These are phyloP conservation scores for Aureobasidium sp. DNA, from an alignment of 2,329 filamentous ascomycete species.

Conservation along the genomic window DNA sequence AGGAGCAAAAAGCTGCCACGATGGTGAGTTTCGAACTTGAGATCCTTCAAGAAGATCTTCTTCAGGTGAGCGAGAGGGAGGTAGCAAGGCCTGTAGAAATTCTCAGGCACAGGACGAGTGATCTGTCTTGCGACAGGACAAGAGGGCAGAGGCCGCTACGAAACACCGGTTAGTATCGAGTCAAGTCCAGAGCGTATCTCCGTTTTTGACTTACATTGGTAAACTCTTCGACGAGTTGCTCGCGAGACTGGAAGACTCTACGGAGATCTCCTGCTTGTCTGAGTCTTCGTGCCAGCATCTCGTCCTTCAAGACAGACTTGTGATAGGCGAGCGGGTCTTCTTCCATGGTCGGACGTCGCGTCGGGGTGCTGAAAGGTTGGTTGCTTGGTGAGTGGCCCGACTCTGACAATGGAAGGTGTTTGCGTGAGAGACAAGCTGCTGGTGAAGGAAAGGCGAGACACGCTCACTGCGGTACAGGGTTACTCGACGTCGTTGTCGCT, in stretches of 20 bases:
- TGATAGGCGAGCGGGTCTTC: background rate
- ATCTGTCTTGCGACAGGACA: background rate
- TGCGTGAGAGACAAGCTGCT: background rate
- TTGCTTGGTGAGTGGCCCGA: background rate
- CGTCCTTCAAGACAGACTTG: background rate
- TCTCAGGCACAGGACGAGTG: background rate
- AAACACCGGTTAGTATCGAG: background rate
- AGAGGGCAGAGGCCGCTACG: background rate
- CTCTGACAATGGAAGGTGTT: background rate
- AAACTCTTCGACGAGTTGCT: background rate
- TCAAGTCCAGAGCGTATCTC: background rate
- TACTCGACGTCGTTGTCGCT: background rate
- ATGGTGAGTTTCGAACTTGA: slow-evolving; percentile 19
- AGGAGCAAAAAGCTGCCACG: slow-evolving; percentile 16
- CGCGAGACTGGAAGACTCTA: background rate
- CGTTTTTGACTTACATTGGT: background rate
- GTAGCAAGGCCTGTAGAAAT: slow-evolving; percentile 19
- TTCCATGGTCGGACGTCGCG: background rate
- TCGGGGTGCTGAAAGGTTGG: background rate
- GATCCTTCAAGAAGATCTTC: slow-evolving; percentile 16
- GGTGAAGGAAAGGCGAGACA: background rate
- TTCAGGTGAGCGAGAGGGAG: slow-evolving; percentile 14
- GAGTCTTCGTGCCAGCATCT: background rate
- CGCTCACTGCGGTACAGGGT: background rate
- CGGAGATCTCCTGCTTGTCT: background rate